Percentiles rank a stretch among this genome's conserved stretches.
Evolutionary conservation across 192 early-diverging fungal genomes (phyloP).

Genomic region (Polychytrium aggregatum): DNA sequence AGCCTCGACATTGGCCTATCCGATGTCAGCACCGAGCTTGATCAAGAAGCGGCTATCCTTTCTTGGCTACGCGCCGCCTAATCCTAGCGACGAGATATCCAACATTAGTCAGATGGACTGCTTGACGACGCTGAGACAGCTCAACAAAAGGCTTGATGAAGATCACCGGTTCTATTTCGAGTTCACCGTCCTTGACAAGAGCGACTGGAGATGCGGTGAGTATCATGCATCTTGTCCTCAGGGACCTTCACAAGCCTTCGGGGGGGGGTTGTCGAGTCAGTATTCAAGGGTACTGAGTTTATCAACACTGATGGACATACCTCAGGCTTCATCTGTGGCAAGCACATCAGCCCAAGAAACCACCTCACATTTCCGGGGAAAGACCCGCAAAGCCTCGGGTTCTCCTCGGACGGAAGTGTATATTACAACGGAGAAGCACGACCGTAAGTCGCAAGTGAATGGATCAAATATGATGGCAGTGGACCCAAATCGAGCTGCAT

Average conservation of each 20-base stretch:
- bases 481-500: too few species aligned
- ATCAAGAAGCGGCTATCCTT: conserved; percentile 23
- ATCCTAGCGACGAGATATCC: too few species aligned
- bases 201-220: conserved; percentile 30
- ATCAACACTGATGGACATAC: too few species aligned
- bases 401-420: conserved; percentile 19
- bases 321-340: conserved; percentile 11
- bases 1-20: conserved; percentile 29
- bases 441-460: conserved; percentile 9
- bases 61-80: conserved; percentile 34
- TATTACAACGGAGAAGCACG: conserved; percentile 13
- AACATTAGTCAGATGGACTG: too few species aligned
- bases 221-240: not conserved
- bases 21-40: conserved; percentile 19
- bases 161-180: conserved; percentile 39
- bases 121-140: too few species aligned
- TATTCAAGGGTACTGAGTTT: too few species aligned
- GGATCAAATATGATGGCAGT: too few species aligned
- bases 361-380: conserved; percentile 25
- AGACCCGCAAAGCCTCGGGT: conserved; percentile 29
- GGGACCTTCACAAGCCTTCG: too few species aligned
- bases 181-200: conserved; percentile 24
- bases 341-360: conserved; percentile 2
- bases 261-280: too few species aligned
- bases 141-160: too few species aligned